These are phyloP conservation scores for Spergularia marina DNA, from an alignment of 148 eudicot species.

Conservation along the genomic window DNA sequence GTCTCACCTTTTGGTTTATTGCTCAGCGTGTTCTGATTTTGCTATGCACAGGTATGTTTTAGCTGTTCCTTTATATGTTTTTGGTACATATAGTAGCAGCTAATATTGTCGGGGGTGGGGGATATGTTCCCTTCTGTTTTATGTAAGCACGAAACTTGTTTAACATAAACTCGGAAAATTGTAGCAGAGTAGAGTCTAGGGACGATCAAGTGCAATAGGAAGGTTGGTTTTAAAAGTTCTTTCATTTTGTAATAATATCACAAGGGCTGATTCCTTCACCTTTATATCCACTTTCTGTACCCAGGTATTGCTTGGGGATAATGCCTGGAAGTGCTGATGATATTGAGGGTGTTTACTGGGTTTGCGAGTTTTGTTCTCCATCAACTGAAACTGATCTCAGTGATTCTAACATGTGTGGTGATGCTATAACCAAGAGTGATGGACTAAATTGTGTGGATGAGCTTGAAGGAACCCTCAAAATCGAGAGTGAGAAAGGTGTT, in stretches of 20 bases:
- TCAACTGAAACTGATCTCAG: neutral
- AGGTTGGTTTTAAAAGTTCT: too few relatives aligned
- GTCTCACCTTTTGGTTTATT: slow-evolving; percentile 13
- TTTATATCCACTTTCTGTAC: neutral
- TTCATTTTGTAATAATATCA: too few relatives aligned
- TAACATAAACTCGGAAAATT: too few relatives aligned
- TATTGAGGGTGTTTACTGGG: neutral
- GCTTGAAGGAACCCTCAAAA: too few relatives aligned
- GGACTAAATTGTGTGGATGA: too few relatives aligned
- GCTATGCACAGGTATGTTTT: slow-evolving; percentile 22
- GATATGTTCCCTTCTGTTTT: neutral
- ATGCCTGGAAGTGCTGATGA: slow-evolving; percentile 18
- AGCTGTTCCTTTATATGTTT: neutral
- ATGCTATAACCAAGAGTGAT: too few relatives aligned
- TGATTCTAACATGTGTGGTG: neutral
- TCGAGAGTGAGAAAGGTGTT: too few relatives aligned
- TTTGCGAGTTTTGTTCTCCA: slow-evolving; percentile 18
- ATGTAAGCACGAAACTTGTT: neutral
- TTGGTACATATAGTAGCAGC: too few relatives aligned
- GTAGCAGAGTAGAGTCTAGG: too few relatives aligned
- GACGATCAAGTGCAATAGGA: too few relatives aligned
- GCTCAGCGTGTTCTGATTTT: slow-evolving; percentile 13
- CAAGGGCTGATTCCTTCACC: too few relatives aligned
- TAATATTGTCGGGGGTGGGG: too few relatives aligned
- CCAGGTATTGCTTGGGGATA: slow-evolving; percentile 24